A percentile compares a stretch with the other conserved stretches of the same genome.
Conservation (phyloP, 164 flowering plant species). For the Annona cherimola region DNA sequence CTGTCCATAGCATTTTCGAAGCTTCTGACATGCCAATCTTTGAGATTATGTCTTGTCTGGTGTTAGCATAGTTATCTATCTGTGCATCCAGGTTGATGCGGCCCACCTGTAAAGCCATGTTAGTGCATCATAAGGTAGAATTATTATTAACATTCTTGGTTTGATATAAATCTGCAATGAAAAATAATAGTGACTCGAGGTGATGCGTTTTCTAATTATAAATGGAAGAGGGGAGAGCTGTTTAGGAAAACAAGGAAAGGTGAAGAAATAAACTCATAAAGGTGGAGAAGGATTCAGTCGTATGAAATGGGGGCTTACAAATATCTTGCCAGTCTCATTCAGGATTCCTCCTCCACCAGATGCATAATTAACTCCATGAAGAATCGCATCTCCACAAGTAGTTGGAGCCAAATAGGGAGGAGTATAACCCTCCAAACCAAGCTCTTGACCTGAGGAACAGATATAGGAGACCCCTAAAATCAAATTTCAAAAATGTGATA, state of each 20-base stretch:
- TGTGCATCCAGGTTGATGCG: constrained; percentile 74
- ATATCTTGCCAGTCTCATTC: constrained; percentile 34
- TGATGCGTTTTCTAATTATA: too few relatives aligned
- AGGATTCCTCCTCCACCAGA: constrained; percentile 63
- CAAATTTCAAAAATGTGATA: background rate
- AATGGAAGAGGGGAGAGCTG: background rate
- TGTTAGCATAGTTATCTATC: constrained; percentile 66
- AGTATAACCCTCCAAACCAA: constrained; percentile 29
- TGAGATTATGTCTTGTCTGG: constrained; percentile 55
- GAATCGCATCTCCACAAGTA: constrained; percentile 32
- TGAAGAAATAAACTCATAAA: background rate
- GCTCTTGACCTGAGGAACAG: constrained; percentile 36
- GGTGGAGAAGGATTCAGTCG: background rate
- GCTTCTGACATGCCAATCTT: constrained; percentile 42
- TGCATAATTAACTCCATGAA: constrained; percentile 57
- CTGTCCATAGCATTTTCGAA: constrained; percentile 21
- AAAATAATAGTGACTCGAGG: too few relatives aligned
- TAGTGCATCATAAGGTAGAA: too few relatives aligned
- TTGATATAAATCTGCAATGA: too few relatives aligned
- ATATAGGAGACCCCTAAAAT: constrained; percentile 2
- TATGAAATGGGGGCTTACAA: constrained; percentile 26
- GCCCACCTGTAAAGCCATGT: constrained; percentile 33
- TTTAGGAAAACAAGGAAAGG: background rate
- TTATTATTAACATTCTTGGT: too few relatives aligned
- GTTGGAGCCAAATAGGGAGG: constrained; percentile 61